Evolutionary conservation across 208 protist genomes (phyloP), one percentile per base, ranked within the genome.

Genomic region (Wallacemonas collosoma): DNA sequence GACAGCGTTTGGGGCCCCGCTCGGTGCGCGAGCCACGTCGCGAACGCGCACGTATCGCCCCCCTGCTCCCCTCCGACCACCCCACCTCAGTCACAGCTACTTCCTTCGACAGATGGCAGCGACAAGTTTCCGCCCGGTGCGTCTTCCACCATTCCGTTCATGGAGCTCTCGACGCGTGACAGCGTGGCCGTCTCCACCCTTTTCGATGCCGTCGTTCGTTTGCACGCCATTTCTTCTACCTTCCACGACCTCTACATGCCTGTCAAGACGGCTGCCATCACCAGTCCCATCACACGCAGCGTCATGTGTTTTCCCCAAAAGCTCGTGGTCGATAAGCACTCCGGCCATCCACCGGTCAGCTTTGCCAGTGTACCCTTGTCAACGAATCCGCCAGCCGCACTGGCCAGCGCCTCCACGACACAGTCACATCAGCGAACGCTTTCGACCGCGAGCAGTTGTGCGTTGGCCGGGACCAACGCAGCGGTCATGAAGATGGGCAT

Each of bases 201-300:
- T 14, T 65, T 65, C n/a, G 60, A 45, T 15, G 60, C 60, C 40
- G 3, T 65, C n/a, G n/a, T 65, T 45, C 60, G 60, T 7, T 41
- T 65, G 11, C 60, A 65, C 60, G 60, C 50, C 40, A 65, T 65
- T 36, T 8, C 60, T 41, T 65, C 60, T 41, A 8, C 60, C 11
- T 44, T 50, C n/a, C 60, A 65, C 60, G 60, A 65, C 43, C 60
- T 45, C 6, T 35, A 65, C 60, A 65, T 65, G 60, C 60, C 60
- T 3, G 40, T 65, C 41, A 65, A 65, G 43, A 44, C 14, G 8
- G 50, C 60, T 6, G n/a, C 60, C 38, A 38, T 65, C 41, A 65
- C 60, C 41, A 65, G 60, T 17, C 60, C 60, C 40, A 51, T 65
- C 60, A 65, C 40, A 9, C 5, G 14, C 60, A 41, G 41, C 26